Evolutionary conservation across 1,284 basidiomycete genomes (phyloP).

Genomic region (Taiwanofungus camphoratus): DNA sequence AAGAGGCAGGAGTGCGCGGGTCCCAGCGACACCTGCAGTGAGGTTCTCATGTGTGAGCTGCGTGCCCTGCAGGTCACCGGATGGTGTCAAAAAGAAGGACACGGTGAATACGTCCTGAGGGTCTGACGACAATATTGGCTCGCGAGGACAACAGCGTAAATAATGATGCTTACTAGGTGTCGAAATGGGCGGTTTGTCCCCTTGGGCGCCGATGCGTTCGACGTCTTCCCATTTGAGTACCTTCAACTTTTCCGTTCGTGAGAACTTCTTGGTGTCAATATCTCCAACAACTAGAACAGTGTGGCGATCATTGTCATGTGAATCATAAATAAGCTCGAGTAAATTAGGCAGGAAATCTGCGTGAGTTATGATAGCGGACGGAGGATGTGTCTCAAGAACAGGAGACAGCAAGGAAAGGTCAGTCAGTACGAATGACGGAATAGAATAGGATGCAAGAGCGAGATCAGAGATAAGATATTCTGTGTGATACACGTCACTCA

Average conservation of each 20-base stretch:
- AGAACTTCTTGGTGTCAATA: conserved; percentile 32
- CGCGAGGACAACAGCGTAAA: not conserved
- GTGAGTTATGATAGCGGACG: conserved; percentile 64
- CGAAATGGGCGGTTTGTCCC: conserved; percentile 39
- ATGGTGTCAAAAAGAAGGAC: conserved; percentile 50
- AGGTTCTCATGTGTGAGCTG: conserved; percentile 74
- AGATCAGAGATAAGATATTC: conserved; percentile 75
- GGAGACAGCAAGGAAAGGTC: conserved; percentile 50
- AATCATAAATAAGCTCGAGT: conserved; percentile 62
- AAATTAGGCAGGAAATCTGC: conserved; percentile 56
- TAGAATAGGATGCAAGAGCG: conserved; percentile 64
- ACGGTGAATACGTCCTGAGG: conserved; percentile 60
- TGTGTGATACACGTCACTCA: conserved; percentile 24
- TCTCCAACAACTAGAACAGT: conserved; percentile 67
- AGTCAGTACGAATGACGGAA: conserved; percentile 64
- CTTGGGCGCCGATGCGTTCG: conserved; percentile 51
- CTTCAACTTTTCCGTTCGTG: conserved; percentile 43
- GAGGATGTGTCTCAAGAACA: conserved; percentile 58
- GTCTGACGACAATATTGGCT: conserved; percentile 32
- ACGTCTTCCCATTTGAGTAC: conserved; percentile 59
- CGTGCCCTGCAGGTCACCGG: conserved; percentile 51
- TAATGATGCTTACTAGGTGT: conserved; percentile 37
- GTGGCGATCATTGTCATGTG: conserved; percentile 42
- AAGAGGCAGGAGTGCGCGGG: conserved; percentile 59
- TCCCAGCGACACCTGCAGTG: conserved; percentile 73